Base-by-base conservation (phyloP, 192 early-diverging fungal species). In the Backusella luteola region DNA sequence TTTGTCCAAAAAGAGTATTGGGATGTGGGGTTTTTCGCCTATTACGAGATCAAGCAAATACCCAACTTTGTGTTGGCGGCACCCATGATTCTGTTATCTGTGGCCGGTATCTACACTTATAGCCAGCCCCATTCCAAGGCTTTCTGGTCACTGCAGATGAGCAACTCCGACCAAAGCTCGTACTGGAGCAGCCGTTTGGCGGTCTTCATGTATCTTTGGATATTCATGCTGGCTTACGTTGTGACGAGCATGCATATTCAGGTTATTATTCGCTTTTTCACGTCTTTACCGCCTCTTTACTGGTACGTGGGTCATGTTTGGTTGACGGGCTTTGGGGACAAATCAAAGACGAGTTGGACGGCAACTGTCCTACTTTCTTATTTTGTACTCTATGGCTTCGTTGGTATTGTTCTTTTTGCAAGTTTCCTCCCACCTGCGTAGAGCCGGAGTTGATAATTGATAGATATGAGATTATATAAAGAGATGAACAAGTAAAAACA, bases 341-440 rank as follows among this genome's bases (percentile, higher is more conserved):
- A 52, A 49, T 21, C 69, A 7, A 75, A 71, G 6, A 23, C 53
- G 6, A 19, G 56, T n/a, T 15, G 53, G 17, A 26, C 77, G 11
- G 77, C 81, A 8, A 84, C 76, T 23, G 34, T 52, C 6, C 73
- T 91, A 32, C 72, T 90, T 66, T 76, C 77, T 15, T 96, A 94
- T 82, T 93, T 92, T 87, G 77, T 94, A 26, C 80, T 88, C 36
- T 98, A 96, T 83, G 91, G 92, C 1, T 68, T 89, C n/a, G 76
- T 89, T 38, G 93, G 94, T 26, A 85, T 92, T 21, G 87, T 96
- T 9, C 87, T 98, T 21, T 98, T 96, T 91, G 87, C 91, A 36
- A 91, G 87, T 73, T 98, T 96, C 83, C 91, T 92, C 71, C 95
- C 95, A n/a, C 95, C 94, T 1, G 95, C 94, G 5, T 96, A 86